Percentiles rank a stretch among this genome's conserved stretches.
Conservation (phyloP, 352 stramenopile species). For the Bremia lactucae region DNA sequence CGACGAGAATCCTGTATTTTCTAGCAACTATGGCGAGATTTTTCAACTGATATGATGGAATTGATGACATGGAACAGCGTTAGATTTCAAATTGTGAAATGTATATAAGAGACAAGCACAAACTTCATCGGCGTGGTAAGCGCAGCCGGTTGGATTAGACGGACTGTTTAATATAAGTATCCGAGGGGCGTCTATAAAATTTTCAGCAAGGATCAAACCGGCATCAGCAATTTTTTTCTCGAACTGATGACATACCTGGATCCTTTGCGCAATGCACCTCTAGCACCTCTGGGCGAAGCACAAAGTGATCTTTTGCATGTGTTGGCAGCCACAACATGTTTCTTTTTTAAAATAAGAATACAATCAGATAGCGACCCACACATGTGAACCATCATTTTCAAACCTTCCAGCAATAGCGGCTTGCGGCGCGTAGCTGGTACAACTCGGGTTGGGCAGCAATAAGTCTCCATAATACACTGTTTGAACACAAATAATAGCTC, state of each 20-base stretch:
- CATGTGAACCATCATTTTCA: neutral
- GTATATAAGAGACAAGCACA: neutral
- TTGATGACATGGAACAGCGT: slow-evolving; percentile 1
- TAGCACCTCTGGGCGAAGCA: slow-evolving; percentile 70
- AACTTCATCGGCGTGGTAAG: slow-evolving; percentile 72
- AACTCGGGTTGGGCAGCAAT: slow-evolving; percentile 75
- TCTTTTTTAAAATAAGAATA: slow-evolving; percentile 14
- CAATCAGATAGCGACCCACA: neutral
- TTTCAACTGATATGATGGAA: slow-evolving; percentile 28
- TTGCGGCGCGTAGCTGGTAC: slow-evolving; percentile 79
- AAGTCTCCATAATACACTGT: slow-evolving; percentile 83
- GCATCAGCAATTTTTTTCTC: neutral
- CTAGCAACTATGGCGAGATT: slow-evolving; percentile 59
- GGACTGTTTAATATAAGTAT: slow-evolving; percentile 84
- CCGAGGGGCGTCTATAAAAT: slow-evolving; percentile 48
- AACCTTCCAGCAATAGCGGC: slow-evolving; percentile 75
- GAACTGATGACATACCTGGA: slow-evolving; percentile 32
- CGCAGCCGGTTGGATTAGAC: slow-evolving; percentile 77
- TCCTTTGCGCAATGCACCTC: slow-evolving; percentile 70
- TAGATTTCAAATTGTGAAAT: neutral
- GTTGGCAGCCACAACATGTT: slow-evolving; percentile 86
- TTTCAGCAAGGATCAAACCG: neutral
- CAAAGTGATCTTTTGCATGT: slow-evolving; percentile 67
- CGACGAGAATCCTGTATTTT: slow-evolving; percentile 82
- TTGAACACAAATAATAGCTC: slow-evolving; percentile 85